Conservation (phyloP, 2,329 filamentous ascomycete species). For the Plectosphaerella sp. region DNA sequence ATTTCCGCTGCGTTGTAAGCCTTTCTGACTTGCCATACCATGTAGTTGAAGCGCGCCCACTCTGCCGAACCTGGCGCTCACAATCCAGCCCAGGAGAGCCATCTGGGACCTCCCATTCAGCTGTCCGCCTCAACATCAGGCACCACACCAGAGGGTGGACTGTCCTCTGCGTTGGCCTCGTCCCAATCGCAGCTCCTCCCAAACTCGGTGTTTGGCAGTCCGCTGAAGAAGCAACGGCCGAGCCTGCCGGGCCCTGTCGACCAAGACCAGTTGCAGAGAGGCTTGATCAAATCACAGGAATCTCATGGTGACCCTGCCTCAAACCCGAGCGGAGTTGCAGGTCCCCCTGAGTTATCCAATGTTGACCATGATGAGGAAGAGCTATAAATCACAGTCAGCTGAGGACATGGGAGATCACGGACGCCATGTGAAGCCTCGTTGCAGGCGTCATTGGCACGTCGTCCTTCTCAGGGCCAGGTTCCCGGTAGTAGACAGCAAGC, state of each 20-base stretch:
- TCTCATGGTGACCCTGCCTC: not conserved
- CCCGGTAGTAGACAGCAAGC: too few species aligned
- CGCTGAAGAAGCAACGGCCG: slow-evolving; percentile 11
- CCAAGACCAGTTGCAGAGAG: not conserved
- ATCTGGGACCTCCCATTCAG: not conserved
- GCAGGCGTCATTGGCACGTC: too few species aligned
- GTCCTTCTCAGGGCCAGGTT: too few species aligned
- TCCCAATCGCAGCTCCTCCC: not conserved
- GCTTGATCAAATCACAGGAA: not conserved
- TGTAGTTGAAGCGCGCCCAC: slow-evolving; percentile 74
- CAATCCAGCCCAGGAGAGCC: too few species aligned
- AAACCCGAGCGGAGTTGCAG: not conserved
- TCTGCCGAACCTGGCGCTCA: slow-evolving; percentile 56
- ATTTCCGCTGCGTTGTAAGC: slow-evolving; percentile 3
- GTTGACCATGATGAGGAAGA: slow-evolving; percentile 7
- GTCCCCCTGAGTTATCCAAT: not conserved
- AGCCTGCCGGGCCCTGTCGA: slow-evolving; percentile 6
- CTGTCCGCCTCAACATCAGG: slow-evolving; percentile 6
- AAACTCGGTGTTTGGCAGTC: slow-evolving; percentile 9
- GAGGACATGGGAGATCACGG: too few species aligned
- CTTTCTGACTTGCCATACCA: not conserved
- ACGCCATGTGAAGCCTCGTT: too few species aligned
- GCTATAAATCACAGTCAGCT: not conserved
- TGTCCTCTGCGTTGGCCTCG: too few species aligned
- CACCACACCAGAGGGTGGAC: slow-evolving; percentile 7